Base-by-base conservation (phyloP, 768 basidiomycete species). In the Boletus tylopilopsis region DNA sequence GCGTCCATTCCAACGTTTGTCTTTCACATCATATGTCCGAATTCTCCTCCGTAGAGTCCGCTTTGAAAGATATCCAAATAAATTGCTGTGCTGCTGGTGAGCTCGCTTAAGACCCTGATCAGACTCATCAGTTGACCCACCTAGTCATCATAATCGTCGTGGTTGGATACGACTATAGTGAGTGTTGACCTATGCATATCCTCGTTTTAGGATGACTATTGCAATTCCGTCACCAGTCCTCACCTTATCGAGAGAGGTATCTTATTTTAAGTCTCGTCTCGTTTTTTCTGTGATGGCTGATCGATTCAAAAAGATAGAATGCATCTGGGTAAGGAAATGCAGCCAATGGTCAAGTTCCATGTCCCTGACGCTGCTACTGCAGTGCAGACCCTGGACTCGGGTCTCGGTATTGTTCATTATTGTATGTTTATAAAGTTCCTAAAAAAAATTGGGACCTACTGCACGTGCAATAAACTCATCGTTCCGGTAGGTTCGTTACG, bases 91-190 rank as follows among this genome's bases (percentile, higher is more conserved):
- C 25, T 25, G 35, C 49, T 1, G 15, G 56, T 57, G 40, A 2
- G 50, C 11, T 8, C 21, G 6, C 32, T n/a, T 7, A 22, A 9
- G 15, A 12, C 13, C n/a, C 19, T 5, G 4, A 4, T 35, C 18
- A 40, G 18, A 34, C n/a, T 5, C 33, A n/a, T n/a, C n/a, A n/a
- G n/a, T 6, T 9, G 16, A 3, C 7, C 19, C 18, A 9, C 30
- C 6, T 11, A 59, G 58, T 56, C 12, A 16, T 45, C 11, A 39
- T 51, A 18, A 33, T 47, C 22, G 33, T 37, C 27, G 5, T 44
- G 5, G 22, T 60, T 22, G 50, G 42, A 40, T 60, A 59, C 27
- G 58, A 59, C 41, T 59, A 60, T 16, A 11, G 58, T 52, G 33
- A 49, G 58, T 9, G 13, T 9, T 29, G 2, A 5, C 12, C 19